Evolutionary conservation across 2,329 filamentous ascomycete genomes (phyloP).

Genomic region (Diaporthe batatas): DNA sequence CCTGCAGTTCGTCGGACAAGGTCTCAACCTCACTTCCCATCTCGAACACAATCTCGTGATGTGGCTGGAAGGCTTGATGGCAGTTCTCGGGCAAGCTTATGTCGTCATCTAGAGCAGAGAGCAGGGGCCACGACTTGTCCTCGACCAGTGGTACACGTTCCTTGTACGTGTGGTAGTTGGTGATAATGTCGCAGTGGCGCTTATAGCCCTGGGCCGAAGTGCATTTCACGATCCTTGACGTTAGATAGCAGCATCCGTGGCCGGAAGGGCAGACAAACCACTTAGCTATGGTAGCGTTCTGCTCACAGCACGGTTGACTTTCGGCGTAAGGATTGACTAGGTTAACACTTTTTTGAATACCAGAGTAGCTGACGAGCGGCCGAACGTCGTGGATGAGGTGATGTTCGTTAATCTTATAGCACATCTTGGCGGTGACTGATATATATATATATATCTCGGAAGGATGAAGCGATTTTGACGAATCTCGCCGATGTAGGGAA

Average conservation of each 20-base stretch:
- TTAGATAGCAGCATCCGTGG: neutral
- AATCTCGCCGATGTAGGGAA: conserved; percentile 5
- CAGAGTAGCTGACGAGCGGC: neutral
- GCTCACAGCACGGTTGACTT: neutral
- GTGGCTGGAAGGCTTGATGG: neutral
- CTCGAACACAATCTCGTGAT: neutral
- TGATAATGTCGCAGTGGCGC: neutral
- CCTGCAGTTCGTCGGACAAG: neutral
- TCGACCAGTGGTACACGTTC: neutral
- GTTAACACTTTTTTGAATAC: neutral
- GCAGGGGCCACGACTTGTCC: neutral
- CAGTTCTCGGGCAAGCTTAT: neutral
- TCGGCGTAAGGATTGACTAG: neutral
- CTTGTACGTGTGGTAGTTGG: neutral
- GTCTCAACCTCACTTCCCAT: neutral
- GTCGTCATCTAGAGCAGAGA: neutral
- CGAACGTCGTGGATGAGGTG: neutral
- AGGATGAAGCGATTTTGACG: neutral
- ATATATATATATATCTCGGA: too few species aligned
- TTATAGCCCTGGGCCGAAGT: neutral
- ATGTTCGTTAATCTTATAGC: conserved; percentile 9
- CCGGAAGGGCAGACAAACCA: neutral
- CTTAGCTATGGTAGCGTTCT: neutral
- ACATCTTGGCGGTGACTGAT: neutral
- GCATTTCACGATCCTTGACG: neutral